Base-by-base conservation (phyloP, 2,329 filamentous ascomycete species). In the Penicillium sp. region DNA sequence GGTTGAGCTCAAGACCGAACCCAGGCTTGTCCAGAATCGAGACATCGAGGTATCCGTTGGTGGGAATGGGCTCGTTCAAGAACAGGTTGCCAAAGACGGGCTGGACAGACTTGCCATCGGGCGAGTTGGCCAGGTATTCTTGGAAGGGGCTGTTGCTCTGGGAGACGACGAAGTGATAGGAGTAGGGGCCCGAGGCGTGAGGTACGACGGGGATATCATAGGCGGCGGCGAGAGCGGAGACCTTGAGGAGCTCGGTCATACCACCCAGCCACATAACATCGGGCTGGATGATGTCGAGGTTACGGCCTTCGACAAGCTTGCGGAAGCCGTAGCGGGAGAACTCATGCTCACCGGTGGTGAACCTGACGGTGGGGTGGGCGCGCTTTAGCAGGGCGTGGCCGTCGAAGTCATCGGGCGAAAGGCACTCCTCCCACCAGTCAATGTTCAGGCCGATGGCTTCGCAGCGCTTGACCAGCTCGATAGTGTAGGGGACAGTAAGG, bases 231-330 rank as follows among this genome's bases (percentile, higher is more conserved):
- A 95, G 87, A 48, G 91, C 88, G 14, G 90, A 83, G 46, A 96
- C 87, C 74, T 90, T 94, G 60, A 96, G 84, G 51, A 96, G 81
- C 74, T 96, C 92, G 0, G 92, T 96, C 79, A 96, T 73, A 55
- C 92, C 92, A 56, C 92, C 92, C 13, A 96, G 85, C 92, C 92
- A 96, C 92, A 96, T 96, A 58, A 96, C 91, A 67, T 96, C 92
- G 13, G 92, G 92, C 75, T 96, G 92, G 65, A 96, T 85, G 63
- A 96, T 95, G 70, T 96, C 92, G 54, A 96, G 78, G 73, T 95
- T 95, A 60, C 91, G 89, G 50, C 87, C 88, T 74, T 96, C 90
- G 57, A 96, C 86, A 39, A 96, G 83, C 78, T 96, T 95, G 62
- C 92, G 88, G 83, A 96, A 96, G 27, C 92, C 92, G 68, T 92